phyloP scores from a whole-genome alignment of 495 filamentous ascomycete species.

The Tricharina praecox region DNA sequence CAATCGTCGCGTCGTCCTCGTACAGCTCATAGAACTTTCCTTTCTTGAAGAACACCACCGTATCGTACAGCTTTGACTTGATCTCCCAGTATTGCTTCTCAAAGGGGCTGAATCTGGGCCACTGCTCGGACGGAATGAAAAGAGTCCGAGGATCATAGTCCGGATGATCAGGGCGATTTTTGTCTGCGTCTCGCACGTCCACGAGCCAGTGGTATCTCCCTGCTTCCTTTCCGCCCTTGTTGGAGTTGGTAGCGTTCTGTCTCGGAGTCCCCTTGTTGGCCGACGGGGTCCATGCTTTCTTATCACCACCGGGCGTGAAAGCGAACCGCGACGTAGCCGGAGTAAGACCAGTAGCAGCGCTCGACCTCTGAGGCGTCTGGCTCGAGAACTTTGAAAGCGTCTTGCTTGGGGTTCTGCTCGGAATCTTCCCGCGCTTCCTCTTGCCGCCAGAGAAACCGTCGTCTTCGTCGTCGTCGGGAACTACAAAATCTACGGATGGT shows the following conservation, averaged over 20 bases:
- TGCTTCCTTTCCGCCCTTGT: constrained; percentile 57
- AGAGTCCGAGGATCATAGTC: constrained; percentile 88
- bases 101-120: constrained; percentile 69
- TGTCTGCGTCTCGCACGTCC: constrained; percentile 62
- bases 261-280: constrained; percentile 35
- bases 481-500: constrained; percentile 14
- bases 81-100: constrained; percentile 99
- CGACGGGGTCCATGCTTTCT: constrained; percentile 26
- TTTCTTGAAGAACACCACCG: constrained; percentile 98
- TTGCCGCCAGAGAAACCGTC: constrained; percentile 44
- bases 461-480: constrained; percentile 45
- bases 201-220: constrained; percentile 81
- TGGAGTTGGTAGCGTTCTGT: constrained; percentile 33
- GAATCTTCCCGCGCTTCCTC: constrained; percentile 27
- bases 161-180: constrained; percentile 53
- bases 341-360: constrained; percentile 38
- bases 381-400: too few species aligned
- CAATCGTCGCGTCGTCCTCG: constrained; percentile 90
- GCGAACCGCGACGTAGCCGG: constrained; percentile 41
- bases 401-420: constrained; percentile 31
- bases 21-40: constrained; percentile 99
- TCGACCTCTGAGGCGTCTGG: constrained; percentile 35
- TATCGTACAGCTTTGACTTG: constrained; percentile 95
- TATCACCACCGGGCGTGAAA: constrained; percentile 63
- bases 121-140: constrained; percentile 65